Evolutionary conservation across 1,139 yeast species (phyloP), one percentile per base, ranked within the genome.

Genomic region (Saccharomyces hybrid): DNA sequence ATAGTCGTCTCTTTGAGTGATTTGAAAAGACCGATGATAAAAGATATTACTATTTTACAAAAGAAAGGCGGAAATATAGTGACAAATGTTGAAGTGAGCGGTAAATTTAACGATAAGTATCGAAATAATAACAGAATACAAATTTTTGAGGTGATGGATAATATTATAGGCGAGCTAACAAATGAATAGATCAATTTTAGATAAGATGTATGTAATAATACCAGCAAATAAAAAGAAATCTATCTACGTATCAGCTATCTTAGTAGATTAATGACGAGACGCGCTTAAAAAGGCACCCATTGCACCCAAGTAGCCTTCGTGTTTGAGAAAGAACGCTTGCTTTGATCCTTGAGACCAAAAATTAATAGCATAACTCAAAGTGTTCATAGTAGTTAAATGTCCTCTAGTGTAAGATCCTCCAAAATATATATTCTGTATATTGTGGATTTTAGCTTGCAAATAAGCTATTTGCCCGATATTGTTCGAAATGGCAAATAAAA

Each of bases 311-410:
- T 90, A 93, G 0, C 99, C 98, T 69, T 93, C 99, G 67, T 93
- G 99, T 57, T 96, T 82, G 60, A 93, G 75, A 69, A 93, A 93
- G 69, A 90, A 93, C 34, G 97, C 95, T 61, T 83, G 81, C 79
- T 90, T 91, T 50, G 82, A 86, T n/a, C 97, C 97, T 57, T 86
- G 78, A 2, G 97, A 88, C 99, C 99, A 93, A 76, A 93, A 95
- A 65, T 88, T 84, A 59, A 93, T 95, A 30, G 99, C 99, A 72
- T 84, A 91, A 58, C 95, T 84, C 60, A 93, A 74, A 0, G 99
- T 93, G 67, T 93, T 89, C 78, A 93, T 93, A 5, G 99, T 95
- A 66, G 90, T 96, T 61, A 88, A 84, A 72, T 93, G 99, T 41
- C 97, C 91, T 55, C 97, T 81, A 54, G 93, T 95, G 70, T 90